A percentile compares a stretch with the other conserved stretches of the same genome.
Conservation (phyloP, 2,329 filamentous ascomycete genomes). For the Hypoxylon sp. region DNA sequence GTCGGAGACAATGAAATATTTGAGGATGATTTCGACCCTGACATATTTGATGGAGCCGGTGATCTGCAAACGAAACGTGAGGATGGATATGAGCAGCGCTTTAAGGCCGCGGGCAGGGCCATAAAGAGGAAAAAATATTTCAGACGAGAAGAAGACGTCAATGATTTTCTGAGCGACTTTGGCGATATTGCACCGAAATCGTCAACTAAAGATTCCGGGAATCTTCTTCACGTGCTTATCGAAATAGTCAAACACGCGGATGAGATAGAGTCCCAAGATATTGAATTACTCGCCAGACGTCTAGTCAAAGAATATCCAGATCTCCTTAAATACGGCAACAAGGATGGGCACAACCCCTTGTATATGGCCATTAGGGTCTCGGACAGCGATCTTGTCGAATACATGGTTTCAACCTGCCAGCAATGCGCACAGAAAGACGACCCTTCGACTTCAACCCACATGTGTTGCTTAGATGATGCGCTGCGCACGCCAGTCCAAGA, state of each 20-base stretch:
- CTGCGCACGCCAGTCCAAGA: background rate
- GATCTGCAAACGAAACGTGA: background rate
- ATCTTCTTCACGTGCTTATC: slow-evolving; percentile 9
- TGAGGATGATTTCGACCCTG: slow-evolving; percentile 6
- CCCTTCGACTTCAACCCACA: background rate
- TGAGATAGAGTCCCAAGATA: slow-evolving; percentile 4
- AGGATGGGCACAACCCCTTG: slow-evolving; percentile 15
- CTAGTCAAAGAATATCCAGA: slow-evolving; percentile 10
- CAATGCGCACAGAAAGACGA: background rate
- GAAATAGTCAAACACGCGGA: slow-evolving; percentile 17
- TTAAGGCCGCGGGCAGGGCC: background rate
- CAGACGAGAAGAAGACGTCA: background rate
- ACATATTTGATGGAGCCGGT: background rate
- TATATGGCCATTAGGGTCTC: slow-evolving; percentile 20
- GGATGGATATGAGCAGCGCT: slow-evolving; percentile 1
- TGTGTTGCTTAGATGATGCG: background rate
- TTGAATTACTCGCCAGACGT: slow-evolving; percentile 8
- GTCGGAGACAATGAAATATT: slow-evolving; percentile 1
- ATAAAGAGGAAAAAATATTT: slow-evolving; percentile 12
- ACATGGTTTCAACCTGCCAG: slow-evolving; percentile 15
- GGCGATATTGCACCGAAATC: background rate
- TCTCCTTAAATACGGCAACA: slow-evolving; percentile 2
- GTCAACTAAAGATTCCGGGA: background rate
- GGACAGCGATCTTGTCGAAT: slow-evolving; percentile 11
- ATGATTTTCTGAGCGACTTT: background rate